Base-by-base conservation (phyloP, 2,329 filamentous ascomycete species). In the Pseudocercospora fijiensis region DNA sequence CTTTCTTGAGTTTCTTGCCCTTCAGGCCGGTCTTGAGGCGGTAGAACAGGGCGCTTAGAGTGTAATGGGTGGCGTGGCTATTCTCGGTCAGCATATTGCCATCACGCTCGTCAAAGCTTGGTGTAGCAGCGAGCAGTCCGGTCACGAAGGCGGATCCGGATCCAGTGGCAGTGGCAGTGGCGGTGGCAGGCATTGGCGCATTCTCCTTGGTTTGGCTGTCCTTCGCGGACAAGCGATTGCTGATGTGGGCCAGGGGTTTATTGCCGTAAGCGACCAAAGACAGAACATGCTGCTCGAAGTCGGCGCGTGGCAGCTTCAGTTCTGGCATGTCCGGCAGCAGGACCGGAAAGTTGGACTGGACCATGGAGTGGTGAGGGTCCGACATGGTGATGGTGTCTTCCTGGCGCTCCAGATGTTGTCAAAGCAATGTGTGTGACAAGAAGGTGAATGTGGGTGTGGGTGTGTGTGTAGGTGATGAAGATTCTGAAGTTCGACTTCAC, bases 31-130 rank as follows among this genome's bases (percentile, higher is more conserved):
- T 78, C 59, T 81, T 79, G 0, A 86, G 76, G 63, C 85, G 81
- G 33, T 76, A 76, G 73, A 87, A 87, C 2, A 87, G 76, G 68
- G 79, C 75, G 2, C 76, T 74, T 0, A 82, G 83, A 1, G 82
- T 83, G 10, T 76, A 71, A 66, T 80, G 78, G 5, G 84, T 79
- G 1, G 84, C 69, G 63, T 84, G 84, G 3, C 62, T 69, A 62
- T 87, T 86, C 33, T 83, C 79, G 0, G 84, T 87, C n/a, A 79
- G 69, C 73, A 82, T 82, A 72, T 80, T 81, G 70, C 62, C 69
- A 41, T 72, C 71, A 7, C 55, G 63, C n/a, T 62, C 62, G 56
- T 72, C 69, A 30, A 70, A 37, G 7, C 64, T 59, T 3, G 69
- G 69, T 10, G 67, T 59, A n/a, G 65, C 57, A 3, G 33, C 37